phyloP scores from a whole-genome alignment of 164 flowering plant species.

The Annona cherimola region DNA sequence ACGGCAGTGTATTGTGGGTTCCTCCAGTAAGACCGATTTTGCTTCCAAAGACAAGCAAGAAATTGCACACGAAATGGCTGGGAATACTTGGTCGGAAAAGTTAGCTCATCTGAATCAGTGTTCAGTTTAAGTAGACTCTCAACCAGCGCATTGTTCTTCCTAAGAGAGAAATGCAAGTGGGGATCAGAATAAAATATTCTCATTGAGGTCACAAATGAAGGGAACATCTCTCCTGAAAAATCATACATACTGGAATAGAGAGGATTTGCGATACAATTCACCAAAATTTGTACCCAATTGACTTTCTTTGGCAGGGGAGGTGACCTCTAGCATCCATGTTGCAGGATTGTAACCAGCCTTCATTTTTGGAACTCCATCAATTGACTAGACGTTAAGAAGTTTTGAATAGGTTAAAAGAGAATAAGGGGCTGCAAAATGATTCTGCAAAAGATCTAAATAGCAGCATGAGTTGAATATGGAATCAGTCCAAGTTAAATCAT shows the following conservation, averaged over 20 bases:
- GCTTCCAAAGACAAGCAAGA: constrained; percentile 89
- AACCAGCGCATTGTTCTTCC: constrained; percentile 69
- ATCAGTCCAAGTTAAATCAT: too few relatives aligned
- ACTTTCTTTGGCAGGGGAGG: constrained; percentile 66
- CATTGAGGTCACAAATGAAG: neutral
- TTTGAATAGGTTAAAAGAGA: neutral
- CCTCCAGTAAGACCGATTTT: constrained; percentile 92
- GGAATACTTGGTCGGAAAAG: constrained; percentile 76
- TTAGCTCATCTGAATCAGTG: constrained; percentile 50
- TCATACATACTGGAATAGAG: constrained; percentile 57
- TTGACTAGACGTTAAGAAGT: constrained; percentile 35
- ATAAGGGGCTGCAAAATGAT: neutral
- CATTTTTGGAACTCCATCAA: constrained; percentile 83
- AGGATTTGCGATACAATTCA: constrained; percentile 62
- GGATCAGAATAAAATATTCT: constrained; percentile 3
- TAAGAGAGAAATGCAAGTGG: constrained; percentile 23
- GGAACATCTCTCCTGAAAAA: neutral
- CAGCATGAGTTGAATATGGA: too few relatives aligned
- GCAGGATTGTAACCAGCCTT: constrained; percentile 84
- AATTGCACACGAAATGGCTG: constrained; percentile 65
- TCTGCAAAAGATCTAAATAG: neutral
- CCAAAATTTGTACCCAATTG: constrained; percentile 90
- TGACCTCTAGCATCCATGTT: constrained; percentile 96
- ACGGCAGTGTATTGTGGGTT: constrained; percentile 97
- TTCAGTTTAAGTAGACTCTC: constrained; percentile 67